phyloP scores from a whole-genome alignment of 257 asterid species.

The Anisodus acutangulus region DNA sequence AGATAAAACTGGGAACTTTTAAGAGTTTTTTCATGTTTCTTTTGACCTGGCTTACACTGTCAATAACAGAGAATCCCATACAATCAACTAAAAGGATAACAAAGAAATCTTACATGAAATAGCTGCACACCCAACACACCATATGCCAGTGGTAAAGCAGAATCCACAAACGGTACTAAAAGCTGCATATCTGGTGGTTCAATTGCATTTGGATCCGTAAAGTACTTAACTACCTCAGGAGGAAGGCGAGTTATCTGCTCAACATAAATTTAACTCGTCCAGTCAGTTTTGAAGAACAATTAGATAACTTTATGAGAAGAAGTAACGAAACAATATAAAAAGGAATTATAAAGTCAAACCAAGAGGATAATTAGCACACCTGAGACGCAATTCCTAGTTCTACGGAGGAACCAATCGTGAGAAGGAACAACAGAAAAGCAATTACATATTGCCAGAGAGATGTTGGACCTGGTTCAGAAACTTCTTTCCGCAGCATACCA shows the following conservation, averaged over 20 bases:
- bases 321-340: not conserved
- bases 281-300: not conserved
- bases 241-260: slow-evolving; percentile 83
- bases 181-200: slow-evolving; percentile 97
- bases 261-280: slow-evolving; percentile 29
- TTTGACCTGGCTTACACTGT: not conserved
- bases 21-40: not conserved
- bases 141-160: slow-evolving; percentile 90
- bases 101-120: slow-evolving; percentile 67
- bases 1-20: not conserved
- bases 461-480: slow-evolving; percentile 90
- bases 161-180: slow-evolving; percentile 79
- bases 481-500: slow-evolving; percentile 89
- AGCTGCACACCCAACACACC: slow-evolving; percentile 88
- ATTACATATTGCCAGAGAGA: slow-evolving; percentile 96
- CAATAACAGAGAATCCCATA: slow-evolving; percentile 23
- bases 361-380: slow-evolving; percentile 47
- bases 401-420: slow-evolving; percentile 87
- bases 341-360: slow-evolving; percentile 20
- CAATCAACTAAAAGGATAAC: slow-evolving; percentile 26
- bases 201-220: slow-evolving; percentile 89
- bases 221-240: slow-evolving; percentile 87
- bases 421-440: slow-evolving; percentile 79
- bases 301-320: slow-evolving; percentile 4
- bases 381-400: slow-evolving; percentile 94